Percentiles rank a stretch among this genome's conserved stretches.
These are phyloP conservation scores for Apiotrichum akiyoshidainum DNA, from an alignment of 1,284 basidiomycete species.

Conservation along the genomic window DNA sequence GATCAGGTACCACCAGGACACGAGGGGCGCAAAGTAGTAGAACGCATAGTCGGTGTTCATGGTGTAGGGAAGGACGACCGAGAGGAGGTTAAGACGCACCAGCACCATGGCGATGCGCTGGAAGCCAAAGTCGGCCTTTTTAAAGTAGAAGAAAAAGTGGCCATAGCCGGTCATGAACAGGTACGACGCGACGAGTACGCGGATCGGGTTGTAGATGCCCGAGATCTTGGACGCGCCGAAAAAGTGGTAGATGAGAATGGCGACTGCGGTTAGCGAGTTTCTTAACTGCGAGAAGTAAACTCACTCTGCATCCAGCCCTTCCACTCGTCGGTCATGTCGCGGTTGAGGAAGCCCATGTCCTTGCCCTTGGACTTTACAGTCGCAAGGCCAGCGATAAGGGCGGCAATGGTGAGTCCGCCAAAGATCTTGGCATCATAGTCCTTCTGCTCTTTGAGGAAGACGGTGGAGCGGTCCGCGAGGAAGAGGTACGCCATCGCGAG, in stretches of 20 bases:
- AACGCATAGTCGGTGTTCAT: slow-evolving; percentile 88
- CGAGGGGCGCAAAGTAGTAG: slow-evolving; percentile 81
- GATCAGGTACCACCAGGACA: slow-evolving; percentile 66
- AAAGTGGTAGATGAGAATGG: slow-evolving; percentile 85
- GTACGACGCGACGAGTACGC: slow-evolving; percentile 81
- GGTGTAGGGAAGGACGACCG: slow-evolving; percentile 73
- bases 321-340: slow-evolving; percentile 91
- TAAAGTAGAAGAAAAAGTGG: slow-evolving; percentile 59
- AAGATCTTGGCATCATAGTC: slow-evolving; percentile 70
- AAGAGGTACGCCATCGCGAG: slow-evolving; percentile 65
- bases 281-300: slow-evolving; percentile 35
- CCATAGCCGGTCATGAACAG: slow-evolving; percentile 62
- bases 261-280: slow-evolving; percentile 56
- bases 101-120: slow-evolving; percentile 70
- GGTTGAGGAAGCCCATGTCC: slow-evolving; percentile 79
- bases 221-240: slow-evolving; percentile 78
- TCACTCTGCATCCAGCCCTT: slow-evolving; percentile 94
- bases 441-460: slow-evolving; percentile 86
- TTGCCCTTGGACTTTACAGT: slow-evolving; percentile 64
- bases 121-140: slow-evolving; percentile 79
- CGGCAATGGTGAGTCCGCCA: slow-evolving; percentile 57
- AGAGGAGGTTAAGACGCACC: slow-evolving; percentile 76
- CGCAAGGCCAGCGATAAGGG: slow-evolving; percentile 60
- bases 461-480: slow-evolving; percentile 71
- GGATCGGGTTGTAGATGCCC: slow-evolving; percentile 83